Evolutionary conservation across 495 filamentous ascomycete species (phyloP), one percentile per base, ranked within the genome.

Genomic region (Beverwykella pulmonaria): DNA sequence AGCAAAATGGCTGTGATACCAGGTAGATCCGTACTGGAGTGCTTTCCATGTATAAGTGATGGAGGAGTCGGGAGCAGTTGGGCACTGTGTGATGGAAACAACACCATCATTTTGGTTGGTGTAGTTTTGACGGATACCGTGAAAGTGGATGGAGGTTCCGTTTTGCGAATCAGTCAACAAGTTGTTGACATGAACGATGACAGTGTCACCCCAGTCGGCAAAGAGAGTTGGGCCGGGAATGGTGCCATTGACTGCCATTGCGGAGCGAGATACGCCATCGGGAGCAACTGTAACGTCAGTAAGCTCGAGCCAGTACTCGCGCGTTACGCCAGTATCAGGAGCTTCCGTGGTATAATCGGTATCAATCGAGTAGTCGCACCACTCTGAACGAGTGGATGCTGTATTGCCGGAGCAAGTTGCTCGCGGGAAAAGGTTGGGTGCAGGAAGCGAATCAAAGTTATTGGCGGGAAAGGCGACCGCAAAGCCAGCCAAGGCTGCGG

Each of bases 61-160:
- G 26, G 61, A 71, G n/a, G 73, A 65, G 14, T 75, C 74, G 14
- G 77, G 77, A 14, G 76, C 75, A 44, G 76, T 71, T 0, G 79
- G 77, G 39, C 79, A 79, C 59, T 81, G 79, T 19, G 78, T 77
- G 19, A 79, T 80, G 14, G 75, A 75, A 19, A 71, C 63, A n/a
- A 81, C 79, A 44, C 80, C 80, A 61, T 82, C 80, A 22, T 72
- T 64, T 12, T 76, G 70, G 67, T 81, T 84, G 10, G 77, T 83
- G 68, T 80, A 59, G 48, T 76, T 71, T 60, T 86, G 83, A 12
- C 82, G 77, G 20, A 84, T 72, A 14, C 78, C 79, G 55, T 82
- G 80, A 44, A 69, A 74, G 46, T 74, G 72, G 53, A 84, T 78
- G 10, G 27, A 41, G 10, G 76, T 82, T 56, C 71, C 76, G 62